A percentile compares a stretch with the other conserved stretches of the same genome.
Evolutionary conservation across 176 grass and related monocot species (phyloP).

Genomic region (Carex cristatella): DNA sequence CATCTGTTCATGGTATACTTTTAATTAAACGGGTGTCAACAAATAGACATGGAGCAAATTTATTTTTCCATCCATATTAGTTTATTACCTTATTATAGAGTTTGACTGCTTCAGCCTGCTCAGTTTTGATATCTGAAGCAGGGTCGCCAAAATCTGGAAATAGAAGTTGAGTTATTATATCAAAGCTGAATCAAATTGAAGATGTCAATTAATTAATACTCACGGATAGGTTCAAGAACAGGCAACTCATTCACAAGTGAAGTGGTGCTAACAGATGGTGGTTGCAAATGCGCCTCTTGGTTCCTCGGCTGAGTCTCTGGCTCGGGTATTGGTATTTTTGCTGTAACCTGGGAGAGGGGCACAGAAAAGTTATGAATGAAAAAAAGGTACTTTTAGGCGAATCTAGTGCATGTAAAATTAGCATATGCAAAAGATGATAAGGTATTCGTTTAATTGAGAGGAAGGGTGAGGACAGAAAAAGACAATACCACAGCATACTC

Average conservation of each 20-base stretch:
- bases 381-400: neutral
- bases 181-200: slow-evolving; percentile 7
- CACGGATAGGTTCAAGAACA: slow-evolving; percentile 65
- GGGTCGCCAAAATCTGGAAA: slow-evolving; percentile 46
- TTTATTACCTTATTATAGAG: slow-evolving; percentile 84
- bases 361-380: neutral
- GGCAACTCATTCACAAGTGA: slow-evolving; percentile 63
- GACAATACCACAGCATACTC: slow-evolving; percentile 82
- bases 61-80: neutral
- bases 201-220: slow-evolving; percentile 24
- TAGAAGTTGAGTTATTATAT: slow-evolving; percentile 17
- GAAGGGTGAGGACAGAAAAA: slow-evolving; percentile 13
- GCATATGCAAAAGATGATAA: slow-evolving; percentile 16
- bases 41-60: neutral
- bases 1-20: slow-evolving; percentile 48
- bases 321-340: slow-evolving; percentile 67
- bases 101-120: slow-evolving; percentile 32
- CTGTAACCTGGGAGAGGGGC: slow-evolving; percentile 37
- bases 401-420: neutral
- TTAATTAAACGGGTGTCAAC: neutral
- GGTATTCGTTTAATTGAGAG: neutral
- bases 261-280: slow-evolving; percentile 32
- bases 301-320: slow-evolving; percentile 44
- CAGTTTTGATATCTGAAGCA: slow-evolving; percentile 29
- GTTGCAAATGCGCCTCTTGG: slow-evolving; percentile 34